Base-by-base conservation (phyloP, 2,329 filamentous ascomycete species). In the Penicillium sp. region DNA sequence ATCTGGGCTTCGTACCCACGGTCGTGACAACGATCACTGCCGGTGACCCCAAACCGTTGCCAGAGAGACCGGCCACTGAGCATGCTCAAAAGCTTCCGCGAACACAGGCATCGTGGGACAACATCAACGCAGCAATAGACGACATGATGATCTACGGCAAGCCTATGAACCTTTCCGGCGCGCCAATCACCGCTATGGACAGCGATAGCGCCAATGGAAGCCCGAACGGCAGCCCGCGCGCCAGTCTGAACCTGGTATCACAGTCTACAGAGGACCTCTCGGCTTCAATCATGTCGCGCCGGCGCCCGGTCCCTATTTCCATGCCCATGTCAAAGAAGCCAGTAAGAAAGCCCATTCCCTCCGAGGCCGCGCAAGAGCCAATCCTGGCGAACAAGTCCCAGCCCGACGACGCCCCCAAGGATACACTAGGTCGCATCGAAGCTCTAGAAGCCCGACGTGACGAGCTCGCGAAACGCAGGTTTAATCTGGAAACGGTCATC, bases 401-500 rank as follows among this genome's bases (percentile, higher is more conserved):
- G 0, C 84, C 86, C 4, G 88, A 91, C 73, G 74, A 83, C 22
- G 80, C 55, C 13, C 60, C 65, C 10, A 62, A 63, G 15, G 65
- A 84, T 62, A 82, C 86, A 1, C 81, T 85, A 38, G 88, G 89
- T 72, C 88, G 89, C 30, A 86, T 94, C 17, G 84, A 86, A 10
- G 82, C 85, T 63, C 82, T 95, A 26, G 86, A 90, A 70, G 86
- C 88, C 4, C 85, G 87, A 69, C 85, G 91, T 33, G 83, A 88
- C 45, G 84, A 85, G 53, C 83, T 95, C 8, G 81, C 82, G 1
- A 87, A 90, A 71, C 86, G 91, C 49, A 86, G 89, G 58, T 81
- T 84, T 63, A 94, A 93, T 77, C 86, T 94, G 71, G 85, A 86
- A 72, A 87, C 84, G 26, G 87, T 89, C 64, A 91, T 95, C 73